Evolutionary conservation across 192 early-diverging fungal species (phyloP).

Genomic region (Coemansia sp.): DNA sequence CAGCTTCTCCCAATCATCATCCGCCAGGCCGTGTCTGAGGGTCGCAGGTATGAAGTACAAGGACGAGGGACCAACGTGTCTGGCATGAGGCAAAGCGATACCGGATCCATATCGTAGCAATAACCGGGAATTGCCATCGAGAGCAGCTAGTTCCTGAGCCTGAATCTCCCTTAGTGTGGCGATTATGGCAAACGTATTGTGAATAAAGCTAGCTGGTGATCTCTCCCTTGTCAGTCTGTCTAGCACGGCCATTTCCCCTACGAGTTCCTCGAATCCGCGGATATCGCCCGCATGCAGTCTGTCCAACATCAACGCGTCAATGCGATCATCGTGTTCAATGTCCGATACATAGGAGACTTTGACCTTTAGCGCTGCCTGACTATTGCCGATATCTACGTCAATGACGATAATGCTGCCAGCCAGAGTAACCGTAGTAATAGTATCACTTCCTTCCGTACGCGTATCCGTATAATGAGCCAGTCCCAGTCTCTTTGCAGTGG

Average conservation of each 20-base stretch:
- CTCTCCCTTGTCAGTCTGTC: slow-evolving; percentile 32
- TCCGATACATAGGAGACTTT: slow-evolving; percentile 49
- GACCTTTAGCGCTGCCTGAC: slow-evolving; percentile 20
- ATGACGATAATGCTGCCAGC: slow-evolving; percentile 46
- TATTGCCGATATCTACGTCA: slow-evolving; percentile 40
- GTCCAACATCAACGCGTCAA: slow-evolving; percentile 34
- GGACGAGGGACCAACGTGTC: slow-evolving; percentile 42
- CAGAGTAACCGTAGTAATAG: slow-evolving; percentile 44
- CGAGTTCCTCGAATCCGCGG: slow-evolving; percentile 35
- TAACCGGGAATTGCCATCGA: slow-evolving; percentile 23
- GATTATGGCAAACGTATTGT: slow-evolving; percentile 39
- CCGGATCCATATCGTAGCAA: slow-evolving; percentile 34
- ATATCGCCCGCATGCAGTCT: slow-evolving; percentile 27
- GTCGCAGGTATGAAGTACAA: slow-evolving; percentile 31
- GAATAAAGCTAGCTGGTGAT: slow-evolving; percentile 37
- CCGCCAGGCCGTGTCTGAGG: slow-evolving; percentile 12
- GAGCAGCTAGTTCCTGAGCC: slow-evolving; percentile 25
- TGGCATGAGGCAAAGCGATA: slow-evolving; percentile 32
- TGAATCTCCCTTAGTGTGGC: slow-evolving; percentile 44
- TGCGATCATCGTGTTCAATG: slow-evolving; percentile 40
- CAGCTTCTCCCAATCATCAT: slow-evolving; percentile 13
- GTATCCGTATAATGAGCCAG: slow-evolving; percentile 45
- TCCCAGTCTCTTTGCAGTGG: slow-evolving; percentile 31
- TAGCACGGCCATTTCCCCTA: slow-evolving; percentile 34
- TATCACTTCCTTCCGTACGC: slow-evolving; percentile 2